Evolutionary conservation across 2,329 filamentous ascomycete genomes (phyloP).

Genomic region (Epichloe glyceriae): DNA sequence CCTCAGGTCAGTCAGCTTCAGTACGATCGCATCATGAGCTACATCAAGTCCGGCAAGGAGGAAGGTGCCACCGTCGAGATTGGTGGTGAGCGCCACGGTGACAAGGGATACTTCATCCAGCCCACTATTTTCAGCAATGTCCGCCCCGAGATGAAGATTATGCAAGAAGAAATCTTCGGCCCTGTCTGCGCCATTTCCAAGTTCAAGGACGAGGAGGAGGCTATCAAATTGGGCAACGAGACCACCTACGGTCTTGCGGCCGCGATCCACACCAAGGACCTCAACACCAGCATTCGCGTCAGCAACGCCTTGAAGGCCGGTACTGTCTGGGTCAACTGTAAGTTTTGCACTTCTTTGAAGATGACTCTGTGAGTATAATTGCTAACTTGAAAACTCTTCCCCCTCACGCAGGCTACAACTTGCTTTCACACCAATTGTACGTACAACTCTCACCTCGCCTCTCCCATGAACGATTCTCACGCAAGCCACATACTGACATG

Average conservation of each 20-base stretch:
- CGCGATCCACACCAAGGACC: slow-evolving; percentile 68
- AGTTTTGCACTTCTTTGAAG: not conserved
- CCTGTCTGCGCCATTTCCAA: slow-evolving; percentile 76
- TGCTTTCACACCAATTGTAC: slow-evolving; percentile 10
- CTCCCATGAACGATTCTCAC: not conserved
- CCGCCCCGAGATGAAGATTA: slow-evolving; percentile 73
- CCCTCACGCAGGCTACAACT: slow-evolving; percentile 45
- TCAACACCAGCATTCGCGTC: slow-evolving; percentile 72
- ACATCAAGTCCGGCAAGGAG: slow-evolving; percentile 55
- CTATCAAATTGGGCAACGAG: slow-evolving; percentile 61
- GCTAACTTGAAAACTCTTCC: slow-evolving; percentile 1
- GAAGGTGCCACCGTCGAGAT: slow-evolving; percentile 50
- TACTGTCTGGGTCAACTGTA: slow-evolving; percentile 43
- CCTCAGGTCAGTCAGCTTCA: slow-evolving; percentile 77
- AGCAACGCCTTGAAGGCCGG: slow-evolving; percentile 64
- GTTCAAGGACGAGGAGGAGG: slow-evolving; percentile 73
- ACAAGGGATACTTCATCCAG: slow-evolving; percentile 80
- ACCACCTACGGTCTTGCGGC: slow-evolving; percentile 72
- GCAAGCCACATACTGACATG: not conserved
- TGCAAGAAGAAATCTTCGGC: slow-evolving; percentile 86
- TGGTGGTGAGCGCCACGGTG: slow-evolving; percentile 41
- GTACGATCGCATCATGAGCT: slow-evolving; percentile 79
- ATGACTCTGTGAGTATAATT: not conserved
- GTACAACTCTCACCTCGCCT: not conserved
- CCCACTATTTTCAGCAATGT: slow-evolving; percentile 85